Evolutionary conservation across 768 basidiomycete species (phyloP).

Genomic region (Boletus subcaerulescens): DNA sequence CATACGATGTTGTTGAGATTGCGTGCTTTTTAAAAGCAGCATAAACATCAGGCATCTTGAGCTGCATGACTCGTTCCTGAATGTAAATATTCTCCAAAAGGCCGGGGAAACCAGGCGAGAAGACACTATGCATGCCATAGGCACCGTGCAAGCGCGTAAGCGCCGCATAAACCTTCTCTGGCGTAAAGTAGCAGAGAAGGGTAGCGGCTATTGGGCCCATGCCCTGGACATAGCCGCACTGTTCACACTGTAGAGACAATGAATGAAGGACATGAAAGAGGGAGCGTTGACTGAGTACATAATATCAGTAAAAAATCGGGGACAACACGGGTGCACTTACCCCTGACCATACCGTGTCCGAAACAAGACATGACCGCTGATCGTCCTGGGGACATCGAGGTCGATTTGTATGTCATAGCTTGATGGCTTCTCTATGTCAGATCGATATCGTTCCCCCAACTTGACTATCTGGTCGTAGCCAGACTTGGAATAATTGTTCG

Average conservation of each 20-base stretch:
- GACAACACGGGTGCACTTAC: slow-evolving; percentile 44
- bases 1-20: slow-evolving; percentile 92
- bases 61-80: slow-evolving; percentile 85
- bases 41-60: slow-evolving; percentile 88
- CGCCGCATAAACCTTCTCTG: slow-evolving; percentile 81
- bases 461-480: slow-evolving; percentile 43
- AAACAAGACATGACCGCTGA: slow-evolving; percentile 92
- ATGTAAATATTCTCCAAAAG: slow-evolving; percentile 94
- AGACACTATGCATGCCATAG: slow-evolving; percentile 85
- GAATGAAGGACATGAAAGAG: slow-evolving; percentile 93
- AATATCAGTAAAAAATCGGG: slow-evolving; percentile 6
- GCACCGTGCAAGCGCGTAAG: slow-evolving; percentile 87
- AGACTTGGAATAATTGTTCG: slow-evolving; percentile 51
- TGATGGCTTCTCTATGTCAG: slow-evolving; percentile 75
- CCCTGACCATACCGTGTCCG: slow-evolving; percentile 94
- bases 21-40: slow-evolving; percentile 81
- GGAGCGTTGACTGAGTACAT: slow-evolving; percentile 71
- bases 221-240: slow-evolving; percentile 96
- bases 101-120: slow-evolving; percentile 93
- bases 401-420: slow-evolving; percentile 96
- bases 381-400: slow-evolving; percentile 94
- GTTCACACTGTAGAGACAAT: slow-evolving; percentile 79
- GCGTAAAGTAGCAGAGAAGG: slow-evolving; percentile 88
- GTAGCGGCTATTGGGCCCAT: slow-evolving; percentile 98
- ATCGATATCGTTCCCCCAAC: slow-evolving; percentile 52